Evolutionary conservation across 2,329 filamentous ascomycete species (phyloP).

Genomic region (Byssothecium circinans): DNA sequence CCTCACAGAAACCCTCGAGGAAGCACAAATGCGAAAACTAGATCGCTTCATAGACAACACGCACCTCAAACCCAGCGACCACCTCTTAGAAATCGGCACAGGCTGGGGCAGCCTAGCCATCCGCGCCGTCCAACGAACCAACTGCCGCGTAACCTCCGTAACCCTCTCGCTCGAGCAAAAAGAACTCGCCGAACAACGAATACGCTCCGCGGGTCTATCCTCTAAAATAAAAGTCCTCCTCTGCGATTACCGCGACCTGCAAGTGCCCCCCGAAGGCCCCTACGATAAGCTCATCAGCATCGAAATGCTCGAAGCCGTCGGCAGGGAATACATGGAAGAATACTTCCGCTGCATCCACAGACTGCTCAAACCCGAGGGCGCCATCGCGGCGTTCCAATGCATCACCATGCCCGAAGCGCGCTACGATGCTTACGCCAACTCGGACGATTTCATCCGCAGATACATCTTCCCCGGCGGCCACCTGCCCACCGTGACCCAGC

Average conservation of each 20-base stretch:
- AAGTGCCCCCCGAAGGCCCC: slow-evolving; percentile 49
- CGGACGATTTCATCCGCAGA: slow-evolving; percentile 73
- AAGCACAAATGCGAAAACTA: slow-evolving; percentile 69
- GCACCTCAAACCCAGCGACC: slow-evolving; percentile 64
- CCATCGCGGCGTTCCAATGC: slow-evolving; percentile 72
- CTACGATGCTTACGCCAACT: slow-evolving; percentile 66
- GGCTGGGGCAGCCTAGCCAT: slow-evolving; percentile 78
- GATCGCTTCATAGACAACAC: slow-evolving; percentile 67
- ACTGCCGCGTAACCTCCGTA: slow-evolving; percentile 68
- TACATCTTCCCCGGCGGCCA: slow-evolving; percentile 82
- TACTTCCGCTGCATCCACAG: slow-evolving; percentile 68
- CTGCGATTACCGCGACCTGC: slow-evolving; percentile 68
- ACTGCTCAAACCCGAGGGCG: slow-evolving; percentile 65
- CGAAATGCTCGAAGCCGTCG: slow-evolving; percentile 77
- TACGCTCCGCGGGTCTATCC: slow-evolving; percentile 61
- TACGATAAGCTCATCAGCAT: slow-evolving; percentile 76
- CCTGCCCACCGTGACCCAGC: slow-evolving; percentile 66
- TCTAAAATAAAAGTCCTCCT: slow-evolving; percentile 66
- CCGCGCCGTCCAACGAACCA: slow-evolving; percentile 65
- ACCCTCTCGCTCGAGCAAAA: slow-evolving; percentile 73
- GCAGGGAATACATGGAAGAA: slow-evolving; percentile 65
- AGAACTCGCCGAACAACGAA: slow-evolving; percentile 65
- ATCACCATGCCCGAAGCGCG: slow-evolving; percentile 74
- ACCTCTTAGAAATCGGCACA: slow-evolving; percentile 74
- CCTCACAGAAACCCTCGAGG: slow-evolving; percentile 61